Evolutionary conservation across 305 asterid species (phyloP), one percentile per base, ranked within the genome.

Genomic region (Andrographis paniculata): DNA sequence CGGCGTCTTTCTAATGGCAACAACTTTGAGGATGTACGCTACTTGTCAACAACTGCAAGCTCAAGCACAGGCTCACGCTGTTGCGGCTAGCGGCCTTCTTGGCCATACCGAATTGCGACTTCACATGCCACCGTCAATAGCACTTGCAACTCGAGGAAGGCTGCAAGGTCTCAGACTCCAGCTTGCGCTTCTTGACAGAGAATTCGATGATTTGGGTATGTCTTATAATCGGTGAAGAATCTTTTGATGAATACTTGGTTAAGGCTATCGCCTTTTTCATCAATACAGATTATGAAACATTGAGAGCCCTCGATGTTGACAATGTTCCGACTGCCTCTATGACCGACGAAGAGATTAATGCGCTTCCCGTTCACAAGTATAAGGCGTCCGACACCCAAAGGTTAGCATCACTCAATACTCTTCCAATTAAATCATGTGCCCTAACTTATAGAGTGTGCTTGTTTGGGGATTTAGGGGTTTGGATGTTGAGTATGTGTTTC

Each of bases 1-100:
- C 36, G 96, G 83, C 55, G 96, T 91, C 50, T 91, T 91, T 67
- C 67, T 86, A 50, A 83, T 83, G 92, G 99, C 99, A 48, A 86
- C 96, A 23, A 68, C 77, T 50, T 65, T 91, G 58, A 76, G 99
- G 67, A 91, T 91, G 99, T 91, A 91, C 60, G 96, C 99, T 45
- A 91, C 99, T 9, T 91, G 99, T 65, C 96, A 91, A 75, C 96
- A 86, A 59, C 96, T 91, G 68, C 99, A 91, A 76, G 95, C 96
- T 44, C 99, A 86, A 70, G 96, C 99, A 41, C 99, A 91, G 58
- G 98, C 96, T 45, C 96, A 91, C 61, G 95, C 96, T 48, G 92
- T 75, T 49, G 96, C 94, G 42, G 93, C 99, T 23, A 86, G 94
- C 52, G 96, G 95, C 31, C 91, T 80, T 60, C 94, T 86, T 59